These are phyloP conservation scores for Thelonectria olida DNA, from an alignment of 2,329 filamentous ascomycete genomes.

Conservation along the genomic window DNA sequence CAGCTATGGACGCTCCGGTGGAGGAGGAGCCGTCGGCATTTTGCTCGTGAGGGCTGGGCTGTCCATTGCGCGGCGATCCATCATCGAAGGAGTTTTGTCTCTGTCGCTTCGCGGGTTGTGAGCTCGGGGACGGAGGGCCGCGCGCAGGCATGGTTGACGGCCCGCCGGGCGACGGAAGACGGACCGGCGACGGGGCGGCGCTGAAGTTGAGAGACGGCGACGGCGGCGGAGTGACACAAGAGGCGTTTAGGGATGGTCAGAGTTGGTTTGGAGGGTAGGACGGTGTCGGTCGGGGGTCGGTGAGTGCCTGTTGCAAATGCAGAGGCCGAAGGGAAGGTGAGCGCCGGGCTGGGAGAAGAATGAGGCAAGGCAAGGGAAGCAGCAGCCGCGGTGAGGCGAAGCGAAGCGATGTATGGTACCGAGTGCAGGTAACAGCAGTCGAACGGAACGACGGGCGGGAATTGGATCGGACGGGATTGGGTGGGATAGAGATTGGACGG, in stretches of 20 bases:
- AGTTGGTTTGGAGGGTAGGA: not conserved
- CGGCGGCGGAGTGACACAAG: slow-evolving; percentile 7
- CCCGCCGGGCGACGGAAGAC: slow-evolving; percentile 39
- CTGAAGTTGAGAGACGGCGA: slow-evolving; percentile 6
- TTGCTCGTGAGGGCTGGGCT: slow-evolving; percentile 36
- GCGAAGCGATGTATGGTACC: not conserved
- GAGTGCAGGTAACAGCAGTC: not conserved
- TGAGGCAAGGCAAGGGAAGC: not conserved
- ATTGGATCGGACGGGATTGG: slow-evolving; percentile 23
- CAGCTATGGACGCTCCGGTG: slow-evolving; percentile 36
- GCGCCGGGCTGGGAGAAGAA: slow-evolving; percentile 7
- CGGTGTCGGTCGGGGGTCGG: slow-evolving; percentile 7
- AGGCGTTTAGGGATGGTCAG: slow-evolving; percentile 8
- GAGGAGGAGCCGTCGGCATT: slow-evolving; percentile 45
- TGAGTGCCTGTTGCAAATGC: slow-evolving; percentile 9
- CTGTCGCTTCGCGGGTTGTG: slow-evolving; percentile 65
- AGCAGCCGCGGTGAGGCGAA: slow-evolving; percentile 10
- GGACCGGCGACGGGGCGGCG: slow-evolving; percentile 28
- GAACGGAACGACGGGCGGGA: slow-evolving; percentile 17
- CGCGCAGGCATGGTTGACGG: slow-evolving; percentile 49
- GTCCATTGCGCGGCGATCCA: slow-evolving; percentile 50
- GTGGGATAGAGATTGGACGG: slow-evolving; percentile 9
- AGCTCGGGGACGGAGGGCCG: slow-evolving; percentile 62
- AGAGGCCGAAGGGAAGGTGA: slow-evolving; percentile 10
- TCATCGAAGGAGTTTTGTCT: slow-evolving; percentile 63